Conservation (phyloP, 129 eudicot species). For the carrot (Daucus carota) region DNA sequence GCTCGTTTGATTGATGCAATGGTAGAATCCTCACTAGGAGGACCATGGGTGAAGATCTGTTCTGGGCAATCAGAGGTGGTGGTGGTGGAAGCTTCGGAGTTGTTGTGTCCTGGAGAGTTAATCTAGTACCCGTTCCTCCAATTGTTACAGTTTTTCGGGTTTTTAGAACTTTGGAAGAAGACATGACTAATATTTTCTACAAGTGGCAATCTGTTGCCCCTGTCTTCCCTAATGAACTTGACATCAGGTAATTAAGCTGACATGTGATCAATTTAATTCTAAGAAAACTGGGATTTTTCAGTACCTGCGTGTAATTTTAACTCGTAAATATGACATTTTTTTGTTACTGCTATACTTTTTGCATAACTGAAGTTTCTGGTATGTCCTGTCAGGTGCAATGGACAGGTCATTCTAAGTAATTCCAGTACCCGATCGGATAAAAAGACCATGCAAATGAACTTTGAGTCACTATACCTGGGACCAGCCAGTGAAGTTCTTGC, state of each 20-base stretch:
- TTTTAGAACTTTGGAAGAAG: background rate
- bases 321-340: too few species aligned
- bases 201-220: conserved; percentile 8
- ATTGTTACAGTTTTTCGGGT: background rate
- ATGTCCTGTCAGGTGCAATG: background rate
- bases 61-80: conserved; percentile 2
- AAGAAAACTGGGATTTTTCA: too few species aligned
- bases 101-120: background rate
- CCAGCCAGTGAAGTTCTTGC: background rate
- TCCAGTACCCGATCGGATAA: conserved; percentile 2
- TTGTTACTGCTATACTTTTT: too few species aligned
- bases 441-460: background rate
- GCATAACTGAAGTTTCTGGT: background rate
- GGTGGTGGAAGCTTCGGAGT: conserved; percentile 8
- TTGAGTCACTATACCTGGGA: background rate
- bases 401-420: conserved; percentile 3
- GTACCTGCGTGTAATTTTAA: too few species aligned
- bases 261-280: background rate
- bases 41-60: background rate
- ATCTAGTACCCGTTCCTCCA: background rate
- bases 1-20: background rate
- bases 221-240: background rate
- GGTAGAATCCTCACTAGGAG: background rate
- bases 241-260: conserved; percentile 1
- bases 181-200: background rate